Evolutionary conservation across 2,329 filamentous ascomycete genomes (phyloP).

Genomic region (Aspergillus tanneri): DNA sequence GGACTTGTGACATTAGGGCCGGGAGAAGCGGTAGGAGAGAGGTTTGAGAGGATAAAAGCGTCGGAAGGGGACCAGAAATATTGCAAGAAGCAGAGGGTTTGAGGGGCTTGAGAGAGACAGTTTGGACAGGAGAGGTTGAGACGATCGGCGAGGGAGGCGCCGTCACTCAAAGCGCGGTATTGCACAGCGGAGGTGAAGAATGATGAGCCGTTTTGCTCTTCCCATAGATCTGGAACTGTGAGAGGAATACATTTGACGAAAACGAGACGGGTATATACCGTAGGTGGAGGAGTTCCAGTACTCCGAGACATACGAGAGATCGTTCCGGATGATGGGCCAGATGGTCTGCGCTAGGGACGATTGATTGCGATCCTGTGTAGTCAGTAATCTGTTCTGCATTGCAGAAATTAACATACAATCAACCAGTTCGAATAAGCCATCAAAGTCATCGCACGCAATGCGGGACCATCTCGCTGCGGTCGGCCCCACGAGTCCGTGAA

Average conservation of each 20-base stretch:
- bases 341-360: constrained; percentile 54
- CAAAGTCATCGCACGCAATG: constrained; percentile 71
- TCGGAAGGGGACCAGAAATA: constrained; percentile 63
- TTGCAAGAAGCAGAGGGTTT: constrained; percentile 71
- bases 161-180: constrained; percentile 62
- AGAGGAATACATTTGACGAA: not conserved
- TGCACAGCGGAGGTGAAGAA: constrained; percentile 75
- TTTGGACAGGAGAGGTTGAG: constrained; percentile 61
- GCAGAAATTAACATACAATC: constrained; percentile 37
- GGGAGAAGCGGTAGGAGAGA: constrained; percentile 54
- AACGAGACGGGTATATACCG: constrained; percentile 35
- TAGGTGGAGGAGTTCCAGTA: constrained; percentile 59
- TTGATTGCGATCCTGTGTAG: constrained; percentile 53
- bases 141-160: constrained; percentile 62
- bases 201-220: constrained; percentile 72
- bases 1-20: no score
- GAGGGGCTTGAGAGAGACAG: constrained; percentile 65
- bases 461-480: constrained; percentile 76
- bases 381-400: not conserved
- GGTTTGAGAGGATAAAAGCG: constrained; percentile 64
- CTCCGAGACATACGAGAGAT: constrained; percentile 65
- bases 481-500: constrained; percentile 70
- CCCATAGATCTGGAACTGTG: constrained; percentile 66
- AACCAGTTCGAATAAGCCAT: constrained; percentile 73
- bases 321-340: constrained; percentile 75